A percentile compares a stretch with the other conserved stretches of the same genome.
These are phyloP conservation scores for Henckelia pumila DNA, from an alignment of 257 asterid genomes.

Conservation along the genomic window DNA sequence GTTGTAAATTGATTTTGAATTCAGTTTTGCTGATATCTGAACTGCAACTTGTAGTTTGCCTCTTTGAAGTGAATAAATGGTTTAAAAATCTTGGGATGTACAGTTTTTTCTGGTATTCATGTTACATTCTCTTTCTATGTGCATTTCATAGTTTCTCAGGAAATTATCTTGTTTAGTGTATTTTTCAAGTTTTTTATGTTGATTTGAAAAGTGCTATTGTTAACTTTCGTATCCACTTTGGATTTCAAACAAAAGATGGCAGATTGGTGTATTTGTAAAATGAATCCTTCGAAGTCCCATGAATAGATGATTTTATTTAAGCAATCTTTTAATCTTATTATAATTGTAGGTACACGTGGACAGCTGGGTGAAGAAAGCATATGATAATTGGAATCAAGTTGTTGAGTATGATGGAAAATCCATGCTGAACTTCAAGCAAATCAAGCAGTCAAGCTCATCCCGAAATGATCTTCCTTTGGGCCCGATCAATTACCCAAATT, in stretches of 20 bases:
- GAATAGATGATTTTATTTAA: neutral
- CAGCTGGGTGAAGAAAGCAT: constrained; percentile 84
- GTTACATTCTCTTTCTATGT: neutral
- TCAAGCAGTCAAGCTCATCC: constrained; percentile 39
- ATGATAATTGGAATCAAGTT: constrained; percentile 87
- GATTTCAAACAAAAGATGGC: neutral
- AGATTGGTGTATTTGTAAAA: neutral
- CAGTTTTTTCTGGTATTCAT: neutral
- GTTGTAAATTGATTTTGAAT: neutral
- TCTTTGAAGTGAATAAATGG: neutral
- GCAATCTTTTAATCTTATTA: constrained; percentile 1
- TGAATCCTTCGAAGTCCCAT: neutral
- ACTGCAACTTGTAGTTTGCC: neutral
- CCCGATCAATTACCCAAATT: constrained; percentile 52
- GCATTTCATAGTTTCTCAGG: neutral
- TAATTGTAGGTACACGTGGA: constrained; percentile 70
- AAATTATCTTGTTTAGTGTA: neutral
- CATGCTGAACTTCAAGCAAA: constrained; percentile 66
- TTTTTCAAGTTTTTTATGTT: neutral
- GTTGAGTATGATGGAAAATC: constrained; percentile 95
- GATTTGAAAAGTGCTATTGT: neutral
- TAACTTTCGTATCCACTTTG: neutral
- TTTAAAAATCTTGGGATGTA: neutral
- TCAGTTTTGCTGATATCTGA: neutral
- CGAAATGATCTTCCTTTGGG: constrained; percentile 55